Base-by-base conservation (phyloP, 139 green algal species). In the Eudorina sp. region DNA sequence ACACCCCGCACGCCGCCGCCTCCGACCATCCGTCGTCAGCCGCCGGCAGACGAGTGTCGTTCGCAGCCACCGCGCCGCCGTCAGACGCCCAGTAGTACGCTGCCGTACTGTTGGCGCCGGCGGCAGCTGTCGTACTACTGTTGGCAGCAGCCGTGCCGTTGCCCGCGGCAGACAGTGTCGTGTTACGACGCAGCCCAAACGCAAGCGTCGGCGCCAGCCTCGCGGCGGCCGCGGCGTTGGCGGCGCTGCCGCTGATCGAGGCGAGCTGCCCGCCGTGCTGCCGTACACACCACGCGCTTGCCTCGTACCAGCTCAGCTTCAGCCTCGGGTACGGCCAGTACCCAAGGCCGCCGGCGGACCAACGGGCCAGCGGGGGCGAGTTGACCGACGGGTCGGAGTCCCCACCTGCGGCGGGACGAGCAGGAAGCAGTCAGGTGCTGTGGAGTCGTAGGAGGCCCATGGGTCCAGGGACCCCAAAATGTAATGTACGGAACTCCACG, bases 201-300 rank as follows among this genome's bases (percentile, higher is more conserved):
- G 60, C 40, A 29, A 76, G 79, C 60, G n/a, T 46, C 3, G 79
- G 79, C 60, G 79, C 60, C 41, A 86, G 60, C 27, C 41, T 64
- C 8, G 21, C 8, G 27, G 79, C 60, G 11, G 60, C 60, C 18
- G 29, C 60, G 11, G 58, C 45, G 0, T 55, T 48, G 41, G 43
- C 43, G 14, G 41, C 60, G 40, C 41, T 41, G 38, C 6, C 45
- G 38, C 25, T 2, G 21, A 86, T 21, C 29, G 79, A 76, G 29
- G 43, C 41, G 21, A 86, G 79, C 53, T 31, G n/a, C 5, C 79
- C 79, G 13, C 36, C 79, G 40, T 86, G 79, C 29, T 41, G 79
- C 19, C 23, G 2, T 0, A 41, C 46, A 43, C 79, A 86, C 79
- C 40, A 76, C 4, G 79, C 43, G 29, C 27, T 4, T 0, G 79